Evolutionary conservation across 176 grass and related monocot genomes (phyloP).

Genomic region (Aegilops tauschii): DNA sequence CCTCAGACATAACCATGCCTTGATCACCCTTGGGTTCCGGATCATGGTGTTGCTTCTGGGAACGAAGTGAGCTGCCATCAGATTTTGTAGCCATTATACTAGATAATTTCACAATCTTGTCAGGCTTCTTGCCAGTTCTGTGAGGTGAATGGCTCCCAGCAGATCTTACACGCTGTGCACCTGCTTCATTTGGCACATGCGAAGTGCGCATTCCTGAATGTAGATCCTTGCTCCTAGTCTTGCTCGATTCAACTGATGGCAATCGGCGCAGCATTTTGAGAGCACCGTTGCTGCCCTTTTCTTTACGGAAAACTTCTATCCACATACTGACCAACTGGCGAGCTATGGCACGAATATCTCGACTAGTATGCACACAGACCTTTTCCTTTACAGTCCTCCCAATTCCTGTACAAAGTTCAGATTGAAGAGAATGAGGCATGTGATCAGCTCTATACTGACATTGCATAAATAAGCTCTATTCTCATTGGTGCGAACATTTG

Average conservation of each 20-base stretch:
- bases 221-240: slow-evolving; percentile 51
- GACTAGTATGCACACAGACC: slow-evolving; percentile 95
- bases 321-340: slow-evolving; percentile 88
- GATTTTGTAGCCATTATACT: slow-evolving; percentile 34
- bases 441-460: slow-evolving; percentile 8
- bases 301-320: slow-evolving; percentile 97
- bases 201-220: slow-evolving; percentile 46
- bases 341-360: slow-evolving; percentile 97
- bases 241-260: slow-evolving; percentile 51
- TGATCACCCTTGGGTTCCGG: slow-evolving; percentile 38
- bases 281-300: slow-evolving; percentile 79
- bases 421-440: slow-evolving; percentile 17
- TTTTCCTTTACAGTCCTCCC: slow-evolving; percentile 96
- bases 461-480: slow-evolving; percentile 15
- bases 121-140: slow-evolving; percentile 57
- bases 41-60: slow-evolving; percentile 41
- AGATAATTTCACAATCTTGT: slow-evolving; percentile 59
- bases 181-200: slow-evolving; percentile 41
- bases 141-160: slow-evolving; percentile 48
- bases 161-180: slow-evolving; percentile 41
- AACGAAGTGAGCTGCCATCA: slow-evolving; percentile 49
- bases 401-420: slow-evolving; percentile 56
- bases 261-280: slow-evolving; percentile 64
- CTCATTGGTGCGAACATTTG: slow-evolving; percentile 5
- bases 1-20: slow-evolving; percentile 62